These are phyloP conservation scores for Eutrema salsugineum DNA, from an alignment of 441 rosid genomes.

Conservation along the genomic window DNA sequence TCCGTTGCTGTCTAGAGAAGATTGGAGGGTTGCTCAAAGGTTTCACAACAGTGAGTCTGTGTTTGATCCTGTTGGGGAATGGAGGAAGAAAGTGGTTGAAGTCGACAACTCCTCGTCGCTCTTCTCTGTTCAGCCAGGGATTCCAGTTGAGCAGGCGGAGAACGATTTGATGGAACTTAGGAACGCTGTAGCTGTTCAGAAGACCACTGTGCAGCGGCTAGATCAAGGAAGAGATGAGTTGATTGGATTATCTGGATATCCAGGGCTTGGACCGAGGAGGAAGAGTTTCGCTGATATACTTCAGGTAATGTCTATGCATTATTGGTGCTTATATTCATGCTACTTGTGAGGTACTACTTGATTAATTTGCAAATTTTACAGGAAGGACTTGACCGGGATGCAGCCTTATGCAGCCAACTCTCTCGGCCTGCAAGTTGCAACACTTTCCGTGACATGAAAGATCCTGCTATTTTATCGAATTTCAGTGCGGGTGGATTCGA, in stretches of 20 bases:
- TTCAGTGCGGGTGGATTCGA: conserved; percentile 37
- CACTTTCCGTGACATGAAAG: conserved; percentile 58
- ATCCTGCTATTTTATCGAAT: conserved; percentile 39
- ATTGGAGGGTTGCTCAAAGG: conserved; percentile 88
- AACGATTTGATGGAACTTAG: conserved; percentile 67
- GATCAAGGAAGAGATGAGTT: conserved; percentile 45
- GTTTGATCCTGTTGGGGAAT: conserved; percentile 50
- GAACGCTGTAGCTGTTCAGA: conserved; percentile 48
- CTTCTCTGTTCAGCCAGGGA: conserved; percentile 74
- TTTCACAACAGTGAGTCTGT: conserved; percentile 63
- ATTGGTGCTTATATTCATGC: neutral
- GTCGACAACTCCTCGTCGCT: conserved; percentile 51
- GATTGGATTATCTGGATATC: conserved; percentile 37
- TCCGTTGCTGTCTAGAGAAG: conserved; percentile 80
- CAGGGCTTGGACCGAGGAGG: conserved; percentile 71
- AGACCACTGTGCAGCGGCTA: conserved; percentile 45
- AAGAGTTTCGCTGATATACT: conserved; percentile 97
- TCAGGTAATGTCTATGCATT: conserved; percentile 51
- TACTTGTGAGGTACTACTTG: neutral
- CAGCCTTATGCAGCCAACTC: conserved; percentile 51
- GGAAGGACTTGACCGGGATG: conserved; percentile 76
- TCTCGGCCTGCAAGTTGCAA: conserved; percentile 75
- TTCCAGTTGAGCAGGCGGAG: conserved; percentile 53
- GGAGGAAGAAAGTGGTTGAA: conserved; percentile 45
- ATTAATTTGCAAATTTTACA: conserved; percentile 31